These are phyloP conservation scores for Suillus ampliporus DNA, from an alignment of 768 basidiomycete genomes.

Conservation along the genomic window DNA sequence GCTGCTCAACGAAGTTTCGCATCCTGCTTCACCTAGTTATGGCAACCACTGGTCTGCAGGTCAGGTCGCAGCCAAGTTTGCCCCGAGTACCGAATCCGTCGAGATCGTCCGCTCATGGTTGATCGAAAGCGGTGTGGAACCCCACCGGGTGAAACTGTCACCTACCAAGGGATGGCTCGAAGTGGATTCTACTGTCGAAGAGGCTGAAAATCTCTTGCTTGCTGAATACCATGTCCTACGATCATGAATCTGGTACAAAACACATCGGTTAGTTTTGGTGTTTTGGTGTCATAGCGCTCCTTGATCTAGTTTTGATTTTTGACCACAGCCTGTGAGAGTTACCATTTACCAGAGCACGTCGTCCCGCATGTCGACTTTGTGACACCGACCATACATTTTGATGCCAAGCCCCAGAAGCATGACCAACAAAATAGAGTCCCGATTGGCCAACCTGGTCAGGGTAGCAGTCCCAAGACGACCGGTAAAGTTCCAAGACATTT, in stretches of 20 bases:
- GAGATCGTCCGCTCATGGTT: constrained; percentile 47
- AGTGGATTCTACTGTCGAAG: constrained; percentile 44
- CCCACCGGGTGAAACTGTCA: constrained; percentile 39
- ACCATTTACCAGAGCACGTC: constrained; percentile 47
- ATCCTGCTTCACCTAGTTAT: constrained; percentile 49
- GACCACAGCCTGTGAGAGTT: constrained; percentile 43
- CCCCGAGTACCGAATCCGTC: constrained; percentile 44
- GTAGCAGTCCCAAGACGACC: constrained; percentile 23
- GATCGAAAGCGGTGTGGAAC: constrained; percentile 40
- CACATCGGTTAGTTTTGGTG: constrained; percentile 40
- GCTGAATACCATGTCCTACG: constrained; percentile 50
- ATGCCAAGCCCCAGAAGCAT: constrained; percentile 30
- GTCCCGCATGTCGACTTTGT: constrained; percentile 48
- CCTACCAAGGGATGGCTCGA: constrained; percentile 46
- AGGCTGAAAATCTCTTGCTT: constrained; percentile 49
- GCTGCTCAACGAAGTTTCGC: constrained; percentile 47
- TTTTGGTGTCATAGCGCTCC: constrained; percentile 9
- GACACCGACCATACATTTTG: constrained; percentile 51
- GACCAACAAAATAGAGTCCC: neutral
- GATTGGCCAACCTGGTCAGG: constrained; percentile 21
- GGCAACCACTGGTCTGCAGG: constrained; percentile 52
- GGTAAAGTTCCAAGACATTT: constrained; percentile 27
- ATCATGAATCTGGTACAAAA: constrained; percentile 41
- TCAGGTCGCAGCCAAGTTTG: constrained; percentile 47
- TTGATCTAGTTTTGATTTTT: constrained; percentile 15